These are phyloP conservation scores for Neckera pumila DNA, from an alignment of 225 moss, liverwort and hornwort species.

Conservation along the genomic window DNA sequence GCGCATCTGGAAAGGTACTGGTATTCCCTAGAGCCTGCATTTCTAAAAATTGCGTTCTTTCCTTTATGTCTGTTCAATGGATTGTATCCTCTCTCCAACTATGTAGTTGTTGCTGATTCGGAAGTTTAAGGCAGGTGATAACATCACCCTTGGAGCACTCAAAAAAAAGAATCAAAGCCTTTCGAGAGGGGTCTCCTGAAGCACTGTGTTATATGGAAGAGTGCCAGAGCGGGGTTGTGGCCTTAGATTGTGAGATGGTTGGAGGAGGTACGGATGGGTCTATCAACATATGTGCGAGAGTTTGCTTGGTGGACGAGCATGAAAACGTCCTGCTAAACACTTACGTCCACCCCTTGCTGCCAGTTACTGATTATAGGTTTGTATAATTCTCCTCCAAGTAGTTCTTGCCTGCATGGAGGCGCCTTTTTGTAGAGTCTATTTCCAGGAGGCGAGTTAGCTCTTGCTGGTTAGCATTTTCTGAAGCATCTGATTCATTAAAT, in stretches of 20 bases:
- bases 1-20: constrained; percentile 30
- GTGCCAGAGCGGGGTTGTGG: constrained; percentile 13
- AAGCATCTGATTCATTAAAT: background rate
- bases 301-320: constrained; percentile 57
- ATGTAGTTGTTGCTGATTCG: background rate
- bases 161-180: background rate
- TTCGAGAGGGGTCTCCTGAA: background rate
- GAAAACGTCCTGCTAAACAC: constrained; percentile 54
- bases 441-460: background rate
- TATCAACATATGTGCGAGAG: constrained; percentile 47
- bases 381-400: background rate
- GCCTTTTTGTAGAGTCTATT: background rate
- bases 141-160: constrained; percentile 2
- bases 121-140: constrained; percentile 17
- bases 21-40: background rate
- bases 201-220: background rate
- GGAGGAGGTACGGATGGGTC: constrained; percentile 53
- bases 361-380: constrained; percentile 53
- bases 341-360: constrained; percentile 34
- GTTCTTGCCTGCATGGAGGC: background rate
- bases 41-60: background rate
- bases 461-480: background rate
- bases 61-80: background rate
- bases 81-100: background rate
- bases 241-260: constrained; percentile 69